phyloP scores from a whole-genome alignment of 163 green algal genomes.

The Scenedesmus sp. region DNA sequence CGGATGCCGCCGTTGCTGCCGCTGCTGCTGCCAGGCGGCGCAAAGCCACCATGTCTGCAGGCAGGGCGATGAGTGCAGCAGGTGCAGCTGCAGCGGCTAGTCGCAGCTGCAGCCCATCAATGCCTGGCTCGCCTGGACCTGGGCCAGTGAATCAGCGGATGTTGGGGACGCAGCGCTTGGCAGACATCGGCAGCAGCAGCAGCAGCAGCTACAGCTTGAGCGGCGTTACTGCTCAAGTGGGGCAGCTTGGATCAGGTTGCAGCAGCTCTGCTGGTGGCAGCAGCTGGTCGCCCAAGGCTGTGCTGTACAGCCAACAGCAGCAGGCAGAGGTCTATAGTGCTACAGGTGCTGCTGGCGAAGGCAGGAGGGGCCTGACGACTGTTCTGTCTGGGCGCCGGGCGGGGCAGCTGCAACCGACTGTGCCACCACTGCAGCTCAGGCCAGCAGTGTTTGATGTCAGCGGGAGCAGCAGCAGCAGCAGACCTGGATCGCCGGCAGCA shows the following conservation, averaged over 20 bases:
- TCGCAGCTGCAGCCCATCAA: neutral
- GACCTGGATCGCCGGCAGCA: neutral
- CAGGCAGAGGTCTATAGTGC: neutral
- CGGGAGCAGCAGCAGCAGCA: neutral
- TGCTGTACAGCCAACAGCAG: neutral
- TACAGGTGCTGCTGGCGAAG: neutral
- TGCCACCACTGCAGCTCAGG: neutral
- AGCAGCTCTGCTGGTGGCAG: neutral
- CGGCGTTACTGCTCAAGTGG: neutral
- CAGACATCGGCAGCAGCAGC: conserved; percentile 11
- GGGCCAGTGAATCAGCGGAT: neutral
- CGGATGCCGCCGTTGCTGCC: neutral
- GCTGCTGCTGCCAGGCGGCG: neutral
- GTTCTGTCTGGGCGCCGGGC: neutral
- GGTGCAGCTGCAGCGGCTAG: neutral
- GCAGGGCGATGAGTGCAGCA: neutral
- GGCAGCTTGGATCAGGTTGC: neutral
- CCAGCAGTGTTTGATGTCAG: neutral
- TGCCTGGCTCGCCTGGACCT: neutral
- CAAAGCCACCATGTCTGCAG: neutral
- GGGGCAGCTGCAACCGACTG: neutral
- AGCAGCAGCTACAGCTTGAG: conserved; percentile 3
- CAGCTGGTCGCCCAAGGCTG: neutral
- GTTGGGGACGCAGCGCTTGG: neutral
- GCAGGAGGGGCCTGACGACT: neutral